These are phyloP conservation scores for Pseudomicrostroma phylloplanum DNA, from an alignment of 1,284 basidiomycete genomes.

Conservation along the genomic window DNA sequence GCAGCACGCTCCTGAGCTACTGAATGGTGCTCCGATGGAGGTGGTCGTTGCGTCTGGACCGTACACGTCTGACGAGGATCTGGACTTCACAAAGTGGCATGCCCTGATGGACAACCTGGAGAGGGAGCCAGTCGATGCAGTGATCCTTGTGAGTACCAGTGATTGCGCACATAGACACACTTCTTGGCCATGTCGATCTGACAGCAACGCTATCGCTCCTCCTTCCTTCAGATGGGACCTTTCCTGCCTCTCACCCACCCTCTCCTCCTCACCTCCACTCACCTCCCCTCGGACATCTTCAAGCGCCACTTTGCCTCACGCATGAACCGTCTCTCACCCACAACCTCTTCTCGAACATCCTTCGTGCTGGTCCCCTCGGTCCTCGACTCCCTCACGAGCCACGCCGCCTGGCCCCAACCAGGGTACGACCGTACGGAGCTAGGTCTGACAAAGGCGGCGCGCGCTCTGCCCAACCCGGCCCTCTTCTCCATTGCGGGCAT, in stretches of 20 bases:
- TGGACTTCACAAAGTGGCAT: conserved; percentile 42
- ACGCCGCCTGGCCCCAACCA: conserved; percentile 81
- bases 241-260: conserved; percentile 76
- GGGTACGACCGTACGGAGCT: conserved; percentile 46
- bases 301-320: conserved; percentile 61
- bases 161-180: too few species aligned
- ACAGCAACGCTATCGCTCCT: too few species aligned
- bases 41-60: conserved; percentile 33
- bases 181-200: too few species aligned
- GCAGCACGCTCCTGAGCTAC: conserved; percentile 17
- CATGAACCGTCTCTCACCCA: conserved; percentile 59
- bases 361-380: conserved; percentile 75
- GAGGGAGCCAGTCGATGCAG: conserved; percentile 63
- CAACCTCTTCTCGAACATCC: conserved; percentile 62
- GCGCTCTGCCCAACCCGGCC: conserved; percentile 77
- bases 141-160: conserved; percentile 70
- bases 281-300: conserved; percentile 67
- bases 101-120: conserved; percentile 36
- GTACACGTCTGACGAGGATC: conserved; percentile 25
- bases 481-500: conserved; percentile 78
- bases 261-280: conserved; percentile 64
- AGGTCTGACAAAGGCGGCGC: conserved; percentile 58
- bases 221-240: conserved; percentile 60
- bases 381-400: conserved; percentile 70
- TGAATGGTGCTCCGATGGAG: conserved; percentile 24